Conservation (phyloP, 176 grass and related monocot species). For the Thinopyrum elongatum region DNA sequence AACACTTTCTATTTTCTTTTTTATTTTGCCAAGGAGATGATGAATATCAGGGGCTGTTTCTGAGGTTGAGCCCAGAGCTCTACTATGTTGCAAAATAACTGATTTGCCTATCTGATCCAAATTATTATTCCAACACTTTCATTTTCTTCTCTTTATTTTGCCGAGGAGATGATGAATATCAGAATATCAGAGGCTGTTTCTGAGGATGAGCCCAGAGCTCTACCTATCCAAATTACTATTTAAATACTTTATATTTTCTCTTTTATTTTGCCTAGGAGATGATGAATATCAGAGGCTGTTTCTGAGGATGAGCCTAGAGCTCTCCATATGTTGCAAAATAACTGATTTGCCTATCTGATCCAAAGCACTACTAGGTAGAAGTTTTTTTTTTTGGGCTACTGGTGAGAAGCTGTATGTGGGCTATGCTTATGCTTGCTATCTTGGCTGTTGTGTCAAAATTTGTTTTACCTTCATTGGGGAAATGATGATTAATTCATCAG, state of each 20-base stretch:
- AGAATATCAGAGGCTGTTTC: conserved; percentile 49
- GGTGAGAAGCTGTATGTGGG: neutral
- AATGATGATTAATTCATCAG: neutral
- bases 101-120: conserved; percentile 42
- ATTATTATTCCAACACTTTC: neutral
- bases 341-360: conserved; percentile 46
- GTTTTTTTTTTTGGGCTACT: neutral
- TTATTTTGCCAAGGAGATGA: neutral
- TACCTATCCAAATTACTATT: neutral
- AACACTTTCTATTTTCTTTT: too few species aligned
- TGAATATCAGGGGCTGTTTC: conserved; percentile 45
- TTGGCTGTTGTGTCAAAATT: neutral
- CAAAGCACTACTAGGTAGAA: neutral
- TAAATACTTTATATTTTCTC: neutral
- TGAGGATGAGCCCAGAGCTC: conserved; percentile 30
- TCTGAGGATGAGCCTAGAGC: conserved; percentile 36
- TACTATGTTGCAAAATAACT: conserved; percentile 34
- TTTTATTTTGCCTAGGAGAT: neutral
- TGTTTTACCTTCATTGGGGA: conserved; percentile 4
- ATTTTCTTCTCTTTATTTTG: neutral
- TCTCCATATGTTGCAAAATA: conserved; percentile 23
- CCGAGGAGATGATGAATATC: conserved; percentile 19
- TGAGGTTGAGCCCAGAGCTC: conserved; percentile 28
- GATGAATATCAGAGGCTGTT: conserved; percentile 48
- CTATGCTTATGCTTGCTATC: neutral